Conservation (phyloP, 768 basidiomycete species). For the Kwoniella botswanensis region DNA sequence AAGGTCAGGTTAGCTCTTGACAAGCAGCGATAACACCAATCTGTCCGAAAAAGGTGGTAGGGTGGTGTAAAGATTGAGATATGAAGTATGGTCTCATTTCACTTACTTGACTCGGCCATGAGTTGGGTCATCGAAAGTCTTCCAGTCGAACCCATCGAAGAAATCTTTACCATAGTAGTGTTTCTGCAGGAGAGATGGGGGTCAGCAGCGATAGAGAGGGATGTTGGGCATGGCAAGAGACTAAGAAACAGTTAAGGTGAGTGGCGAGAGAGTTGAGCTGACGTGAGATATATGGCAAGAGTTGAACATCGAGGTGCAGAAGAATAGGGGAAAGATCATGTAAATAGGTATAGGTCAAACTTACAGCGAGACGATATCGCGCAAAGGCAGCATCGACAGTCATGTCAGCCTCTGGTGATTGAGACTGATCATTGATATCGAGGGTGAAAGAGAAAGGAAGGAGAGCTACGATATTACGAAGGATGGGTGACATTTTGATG, state of each 20-base stretch:
- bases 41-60: not conserved
- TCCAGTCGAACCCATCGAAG: constrained; percentile 25
- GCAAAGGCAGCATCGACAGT: not conserved
- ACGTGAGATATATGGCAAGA: not conserved
- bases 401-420: not conserved
- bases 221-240: not conserved
- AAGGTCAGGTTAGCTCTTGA: not conserved
- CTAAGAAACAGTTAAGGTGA: not conserved
- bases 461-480: constrained; percentile 18
- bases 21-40: too few species aligned
- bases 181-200: constrained; percentile 3
- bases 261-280: constrained; percentile 1
- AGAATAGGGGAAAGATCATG: not conserved
- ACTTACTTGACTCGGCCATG: constrained; percentile 30
- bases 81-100: too few species aligned
- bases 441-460: constrained; percentile 16
- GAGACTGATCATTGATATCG: not conserved
- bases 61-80: not conserved
- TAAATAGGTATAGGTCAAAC: not conserved
- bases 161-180: constrained; percentile 20
- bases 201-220: not conserved
- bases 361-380: constrained; percentile 7
- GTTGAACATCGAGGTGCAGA: not conserved
- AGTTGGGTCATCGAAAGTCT: constrained; percentile 27
- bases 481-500: constrained; percentile 13